A percentile compares a stretch with the other conserved stretches of the same genome.
Conservation (phyloP, 225 moss, liverwort and hornwort species). For the Lunularia cruciata region DNA sequence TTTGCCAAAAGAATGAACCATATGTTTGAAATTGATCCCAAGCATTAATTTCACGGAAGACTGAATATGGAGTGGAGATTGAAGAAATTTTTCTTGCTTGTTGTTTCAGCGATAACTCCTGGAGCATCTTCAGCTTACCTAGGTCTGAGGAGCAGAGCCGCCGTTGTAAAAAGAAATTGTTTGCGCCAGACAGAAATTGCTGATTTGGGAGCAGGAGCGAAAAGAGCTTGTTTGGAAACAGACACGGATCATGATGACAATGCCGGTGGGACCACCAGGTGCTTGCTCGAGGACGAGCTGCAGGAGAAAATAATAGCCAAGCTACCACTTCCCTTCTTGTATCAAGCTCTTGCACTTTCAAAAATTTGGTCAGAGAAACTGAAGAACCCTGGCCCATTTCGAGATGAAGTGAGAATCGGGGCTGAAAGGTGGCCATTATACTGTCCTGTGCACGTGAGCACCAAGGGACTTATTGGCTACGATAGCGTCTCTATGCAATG, state of each 20-base stretch:
- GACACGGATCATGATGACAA: neutral
- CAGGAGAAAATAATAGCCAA: conserved; percentile 23
- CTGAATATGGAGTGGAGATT: neutral
- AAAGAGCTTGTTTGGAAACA: neutral
- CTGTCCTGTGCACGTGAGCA: conserved; percentile 20
- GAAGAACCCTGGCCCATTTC: neutral
- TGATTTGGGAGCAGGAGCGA: neutral
- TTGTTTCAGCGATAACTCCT: neutral
- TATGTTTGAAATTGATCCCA: too few species aligned
- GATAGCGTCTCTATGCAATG: neutral
- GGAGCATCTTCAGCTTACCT: neutral
- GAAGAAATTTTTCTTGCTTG: neutral
- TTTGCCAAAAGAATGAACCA: too few species aligned
- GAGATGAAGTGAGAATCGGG: conserved; percentile 5
- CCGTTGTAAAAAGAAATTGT: neutral
- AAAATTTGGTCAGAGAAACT: conserved; percentile 4
- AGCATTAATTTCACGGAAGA: too few species aligned
- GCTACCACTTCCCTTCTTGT: conserved; percentile 9
- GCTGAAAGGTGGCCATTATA: conserved; percentile 1
- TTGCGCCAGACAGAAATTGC: too few species aligned
- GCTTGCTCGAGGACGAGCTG: conserved; percentile 11
- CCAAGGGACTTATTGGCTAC: conserved; percentile 22
- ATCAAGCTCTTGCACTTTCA: neutral
- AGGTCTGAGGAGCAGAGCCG: neutral
- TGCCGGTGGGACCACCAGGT: neutral